Percentiles rank a stretch among this genome's conserved stretches.
Evolutionary conservation across 495 filamentous ascomycete species (phyloP).

Genomic region (Penicillium waksmanii): DNA sequence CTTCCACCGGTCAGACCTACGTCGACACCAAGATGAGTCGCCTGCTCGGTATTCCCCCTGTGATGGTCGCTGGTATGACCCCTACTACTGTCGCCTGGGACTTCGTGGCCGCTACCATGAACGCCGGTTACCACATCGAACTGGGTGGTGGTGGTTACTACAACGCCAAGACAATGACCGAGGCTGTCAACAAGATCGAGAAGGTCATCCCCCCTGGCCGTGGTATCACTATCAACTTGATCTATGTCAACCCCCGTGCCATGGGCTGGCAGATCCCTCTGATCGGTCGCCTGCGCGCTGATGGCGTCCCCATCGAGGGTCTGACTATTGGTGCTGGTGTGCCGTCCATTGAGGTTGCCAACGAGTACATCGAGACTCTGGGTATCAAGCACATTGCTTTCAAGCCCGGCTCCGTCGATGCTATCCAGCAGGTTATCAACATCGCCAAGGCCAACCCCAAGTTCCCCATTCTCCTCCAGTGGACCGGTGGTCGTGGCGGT

Average conservation of each 20-base stretch:
- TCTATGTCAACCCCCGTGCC: slow-evolving; percentile 93
- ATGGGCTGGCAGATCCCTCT: slow-evolving; percentile 99
- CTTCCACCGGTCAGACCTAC: slow-evolving; percentile 80
- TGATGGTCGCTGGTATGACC: slow-evolving; percentile 97
- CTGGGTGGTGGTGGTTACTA: slow-evolving; percentile 93
- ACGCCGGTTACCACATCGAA: slow-evolving; percentile 92
- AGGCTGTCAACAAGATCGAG: slow-evolving; percentile 87
- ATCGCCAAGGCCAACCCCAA: slow-evolving; percentile 49
- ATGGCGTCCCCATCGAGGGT: slow-evolving; percentile 92
- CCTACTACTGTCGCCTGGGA: slow-evolving; percentile 93
- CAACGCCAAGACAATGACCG: slow-evolving; percentile 86
- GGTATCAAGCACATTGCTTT: slow-evolving; percentile 53
- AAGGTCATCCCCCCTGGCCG: slow-evolving; percentile 84
- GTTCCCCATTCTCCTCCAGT: slow-evolving; percentile 54
- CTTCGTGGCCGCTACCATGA: slow-evolving; percentile 94
- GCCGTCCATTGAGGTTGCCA: slow-evolving; percentile 52
- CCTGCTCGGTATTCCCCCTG: slow-evolving; percentile 81
- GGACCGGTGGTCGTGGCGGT: slow-evolving; percentile 56
- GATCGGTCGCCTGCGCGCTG: slow-evolving; percentile 78
- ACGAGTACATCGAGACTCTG: slow-evolving; percentile 49
- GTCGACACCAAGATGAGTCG: slow-evolving; percentile 99
- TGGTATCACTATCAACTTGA: slow-evolving; percentile 91
- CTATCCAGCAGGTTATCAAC: slow-evolving; percentile 51
- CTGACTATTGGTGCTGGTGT: slow-evolving; percentile 61
- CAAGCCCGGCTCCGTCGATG: slow-evolving; percentile 50